Conservation (phyloP, 495 filamentous ascomycete species). For the Umbilicaria muhlenbergii region DNA sequence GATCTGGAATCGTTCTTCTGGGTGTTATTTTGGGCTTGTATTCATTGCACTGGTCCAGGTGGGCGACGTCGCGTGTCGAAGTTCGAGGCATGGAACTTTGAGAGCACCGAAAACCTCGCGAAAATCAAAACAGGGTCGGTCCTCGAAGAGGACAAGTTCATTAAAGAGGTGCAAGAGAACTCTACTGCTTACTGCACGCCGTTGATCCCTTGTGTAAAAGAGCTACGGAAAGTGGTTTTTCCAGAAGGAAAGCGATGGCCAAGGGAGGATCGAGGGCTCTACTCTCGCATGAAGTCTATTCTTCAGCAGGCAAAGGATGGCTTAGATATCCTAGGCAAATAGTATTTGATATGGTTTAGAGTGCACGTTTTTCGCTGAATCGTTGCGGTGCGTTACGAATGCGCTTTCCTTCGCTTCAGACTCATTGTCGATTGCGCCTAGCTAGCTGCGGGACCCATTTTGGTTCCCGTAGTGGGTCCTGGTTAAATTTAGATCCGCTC, state of each 20-base stretch:
- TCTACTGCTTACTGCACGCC: constrained; percentile 20
- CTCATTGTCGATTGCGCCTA: no score
- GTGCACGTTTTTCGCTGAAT: no score
- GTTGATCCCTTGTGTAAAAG: constrained; percentile 19
- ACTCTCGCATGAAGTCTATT: constrained; percentile 14
- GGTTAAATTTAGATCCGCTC: no score
- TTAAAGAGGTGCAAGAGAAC: constrained; percentile 11
- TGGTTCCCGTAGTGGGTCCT: no score
- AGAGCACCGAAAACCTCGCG: constrained; percentile 7
- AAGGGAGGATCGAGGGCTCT: constrained; percentile 14
- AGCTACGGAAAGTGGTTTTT: constrained; percentile 20
- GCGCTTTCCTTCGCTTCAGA: no score
- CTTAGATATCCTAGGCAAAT: no score
- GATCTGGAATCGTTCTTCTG: constrained; percentile 38
- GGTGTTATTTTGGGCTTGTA: constrained; percentile 33
- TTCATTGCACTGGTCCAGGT: constrained; percentile 20
- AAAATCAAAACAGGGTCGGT: constrained; percentile 14
- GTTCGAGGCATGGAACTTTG: constrained; percentile 20
- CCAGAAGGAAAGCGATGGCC: constrained; percentile 16
- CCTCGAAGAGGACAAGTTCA: constrained; percentile 19
- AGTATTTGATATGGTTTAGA: no score
- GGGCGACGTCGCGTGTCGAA: constrained; percentile 1
- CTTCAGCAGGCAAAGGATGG: constrained; percentile 7
- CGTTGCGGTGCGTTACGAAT: no score
- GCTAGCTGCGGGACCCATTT: no score